phyloP scores from a whole-genome alignment of 805 yeast genomes.

The Candida silvatica region DNA sequence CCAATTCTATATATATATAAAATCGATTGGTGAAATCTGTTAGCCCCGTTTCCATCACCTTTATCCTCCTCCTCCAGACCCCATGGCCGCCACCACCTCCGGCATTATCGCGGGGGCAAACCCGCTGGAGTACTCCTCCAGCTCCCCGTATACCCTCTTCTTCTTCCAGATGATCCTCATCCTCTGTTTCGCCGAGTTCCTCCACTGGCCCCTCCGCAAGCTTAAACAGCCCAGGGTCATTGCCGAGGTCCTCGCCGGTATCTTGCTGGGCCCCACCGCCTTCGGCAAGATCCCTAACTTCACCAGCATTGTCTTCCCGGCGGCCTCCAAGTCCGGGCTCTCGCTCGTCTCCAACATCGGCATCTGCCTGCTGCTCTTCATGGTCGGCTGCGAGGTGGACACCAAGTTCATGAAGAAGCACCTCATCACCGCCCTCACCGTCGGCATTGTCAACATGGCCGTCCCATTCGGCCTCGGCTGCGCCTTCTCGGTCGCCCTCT shows the following conservation, averaged over 20 bases:
- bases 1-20: background rate
- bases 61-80: background rate
- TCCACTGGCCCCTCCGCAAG: slow-evolving; percentile 52
- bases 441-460: slow-evolving; percentile 66
- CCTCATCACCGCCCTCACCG: slow-evolving; percentile 51
- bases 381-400: slow-evolving; percentile 77
- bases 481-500: slow-evolving; percentile 59
- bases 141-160: slow-evolving; percentile 60
- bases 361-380: slow-evolving; percentile 62
- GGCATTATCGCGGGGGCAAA: slow-evolving; percentile 68
- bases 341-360: slow-evolving; percentile 69
- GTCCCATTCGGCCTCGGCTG: slow-evolving; percentile 78
- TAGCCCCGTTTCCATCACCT: background rate
- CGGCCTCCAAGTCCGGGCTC: slow-evolving; percentile 51
- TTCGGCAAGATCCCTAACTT: slow-evolving; percentile 66
- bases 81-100: slow-evolving; percentile 24
- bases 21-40: background rate
- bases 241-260: slow-evolving; percentile 75
- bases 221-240: slow-evolving; percentile 74
- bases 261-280: slow-evolving; percentile 67
- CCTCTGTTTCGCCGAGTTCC: slow-evolving; percentile 45
- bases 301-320: slow-evolving; percentile 56
- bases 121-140: slow-evolving; percentile 51
- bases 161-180: slow-evolving; percentile 63
- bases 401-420: slow-evolving; percentile 53